Evolutionary conservation across 2,329 filamentous ascomycete species (phyloP), one percentile per base, ranked within the genome.

Genomic region (Pseudocercospora vitis): DNA sequence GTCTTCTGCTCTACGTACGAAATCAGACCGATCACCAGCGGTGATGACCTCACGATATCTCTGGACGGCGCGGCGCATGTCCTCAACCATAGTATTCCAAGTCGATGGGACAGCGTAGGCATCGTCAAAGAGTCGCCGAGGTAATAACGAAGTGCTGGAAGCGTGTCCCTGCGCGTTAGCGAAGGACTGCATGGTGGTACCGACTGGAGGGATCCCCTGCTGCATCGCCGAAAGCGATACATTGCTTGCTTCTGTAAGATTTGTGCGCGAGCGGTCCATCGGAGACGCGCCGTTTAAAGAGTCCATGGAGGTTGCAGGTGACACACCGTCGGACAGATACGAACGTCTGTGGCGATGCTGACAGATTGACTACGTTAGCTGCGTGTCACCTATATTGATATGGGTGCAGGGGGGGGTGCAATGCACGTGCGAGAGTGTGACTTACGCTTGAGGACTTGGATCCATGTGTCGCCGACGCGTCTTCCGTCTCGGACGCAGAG

Each of bases 1-100:
- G 68, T 99, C 92, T 73, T 99, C 94, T n/a, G 94, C 94, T 58
- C 88, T 83, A 53, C 87, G 86, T 21, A 97, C 94, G 71, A 95
- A 97, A 68, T 97, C 91, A 2, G 91, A 89, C 21, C 91, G 85
- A 66, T 87, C 85, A 58, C 86, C 87, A 64, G 85, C 88, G 58
- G 86, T 86, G 64, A 99, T 89, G n/a, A 89, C 88, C 62, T 95
- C 88, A 40, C 91, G 84, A 71, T 97, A 99, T 52, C 86, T 83
- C 63, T 96, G 91, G 55, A 99, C 87, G 1, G 92, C 89, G 61
- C 84, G 82, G 65, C 89, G 90, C 89, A 97, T 97, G 67, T 96
- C 95, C 53, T 91, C 85, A 4, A 97, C 86, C 50, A 99, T 83
- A 16, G 87, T 80, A 64, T 87, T 89, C 94, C 94, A 99, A 8